Evolutionary conservation across 2,329 filamentous ascomycete species (phyloP).

Genomic region (Sporothrix curviconia): DNA sequence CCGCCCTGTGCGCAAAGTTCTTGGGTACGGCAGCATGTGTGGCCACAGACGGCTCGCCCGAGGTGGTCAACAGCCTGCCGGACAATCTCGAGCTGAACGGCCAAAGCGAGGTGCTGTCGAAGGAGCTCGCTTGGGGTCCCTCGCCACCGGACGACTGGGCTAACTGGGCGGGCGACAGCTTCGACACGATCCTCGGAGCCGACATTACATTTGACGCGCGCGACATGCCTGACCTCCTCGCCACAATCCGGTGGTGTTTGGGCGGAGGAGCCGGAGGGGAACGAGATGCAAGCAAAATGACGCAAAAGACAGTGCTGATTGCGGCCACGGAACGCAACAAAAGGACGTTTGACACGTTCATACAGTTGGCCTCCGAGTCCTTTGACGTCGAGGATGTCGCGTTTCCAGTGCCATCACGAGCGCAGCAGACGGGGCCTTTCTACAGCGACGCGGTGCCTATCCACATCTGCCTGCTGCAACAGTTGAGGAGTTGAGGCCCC

Average conservation of each 20-base stretch:
- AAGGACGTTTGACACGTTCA: constrained; percentile 60
- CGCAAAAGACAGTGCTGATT: constrained; percentile 52
- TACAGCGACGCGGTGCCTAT: constrained; percentile 56
- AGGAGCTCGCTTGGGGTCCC: constrained; percentile 57
- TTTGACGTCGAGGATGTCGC: constrained; percentile 38
- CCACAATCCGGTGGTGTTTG: constrained; percentile 42
- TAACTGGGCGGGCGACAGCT: constrained; percentile 9
- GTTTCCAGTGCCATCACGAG: constrained; percentile 34
- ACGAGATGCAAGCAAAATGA: not conserved
- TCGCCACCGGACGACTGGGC: not conserved
- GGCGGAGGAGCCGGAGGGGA: constrained; percentile 40
- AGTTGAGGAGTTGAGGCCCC: not conserved
- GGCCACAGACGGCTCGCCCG: constrained; percentile 68
- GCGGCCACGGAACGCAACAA: constrained; percentile 65
- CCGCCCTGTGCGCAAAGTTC: constrained; percentile 65
- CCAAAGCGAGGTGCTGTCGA: constrained; percentile 45
- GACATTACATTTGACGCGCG: constrained; percentile 71
- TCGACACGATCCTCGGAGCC: constrained; percentile 65
- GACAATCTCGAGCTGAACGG: constrained; percentile 64
- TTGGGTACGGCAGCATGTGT: constrained; percentile 54
- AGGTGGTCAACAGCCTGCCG: constrained; percentile 60
- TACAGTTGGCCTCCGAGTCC: constrained; percentile 43
- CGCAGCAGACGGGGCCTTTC: constrained; percentile 54
- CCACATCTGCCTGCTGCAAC: constrained; percentile 41
- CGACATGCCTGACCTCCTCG: constrained; percentile 56